Base-by-base conservation (phyloP, 441 rosid genomes). In the Populus tomentosa region DNA sequence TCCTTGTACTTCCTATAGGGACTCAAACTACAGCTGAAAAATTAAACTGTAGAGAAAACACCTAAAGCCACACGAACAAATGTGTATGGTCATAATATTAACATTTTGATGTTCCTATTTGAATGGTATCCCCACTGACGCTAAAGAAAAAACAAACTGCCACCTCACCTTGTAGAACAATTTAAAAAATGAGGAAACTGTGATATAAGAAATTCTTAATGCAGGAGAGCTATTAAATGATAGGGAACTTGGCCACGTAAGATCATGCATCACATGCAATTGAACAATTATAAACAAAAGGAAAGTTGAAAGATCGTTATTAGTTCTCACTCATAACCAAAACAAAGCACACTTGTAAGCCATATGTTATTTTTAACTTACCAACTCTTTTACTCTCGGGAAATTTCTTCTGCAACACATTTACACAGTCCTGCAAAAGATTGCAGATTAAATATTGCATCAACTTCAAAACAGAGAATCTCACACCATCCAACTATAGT, bases 361-460 rank as follows among this genome's bases (percentile, higher is more conserved):
- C 20, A 65, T 26, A 50, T 24, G 67, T 81, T 77, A 68, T 46
- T 63, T 80, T 69, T 10, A 74, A 82, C 98, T 90, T 88, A 94
- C 99, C 98, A 83, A 94, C 98, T 82, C 99, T 89, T 85, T 92
- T 97, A 87, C 99, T 94, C 85, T 84, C 98, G 0, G 98, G 97
- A 83, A 97, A 97, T 78, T 80, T 87, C 86, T 88, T 91, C 65
- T 78, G 91, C 80, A 97, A 84, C 81, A 79, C 92, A 87, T 81
- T 91, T 79, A 93, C 82, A 87, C 97, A 94, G 75, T 89, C 95
- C 99, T 97, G 88, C 84, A 89, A 81, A 78, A 63, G 40, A 72
- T 61, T 35, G n/a, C 63, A 67, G 83, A 62, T 64, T 21, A 14
- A 32, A 75, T 50, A 77, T 24, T 23, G 5, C 64, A 40, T 73